Evolutionary conservation across 805 yeast species (phyloP), one percentile per base, ranked within the genome.

Genomic region (Candida pseudoglaebosa): DNA sequence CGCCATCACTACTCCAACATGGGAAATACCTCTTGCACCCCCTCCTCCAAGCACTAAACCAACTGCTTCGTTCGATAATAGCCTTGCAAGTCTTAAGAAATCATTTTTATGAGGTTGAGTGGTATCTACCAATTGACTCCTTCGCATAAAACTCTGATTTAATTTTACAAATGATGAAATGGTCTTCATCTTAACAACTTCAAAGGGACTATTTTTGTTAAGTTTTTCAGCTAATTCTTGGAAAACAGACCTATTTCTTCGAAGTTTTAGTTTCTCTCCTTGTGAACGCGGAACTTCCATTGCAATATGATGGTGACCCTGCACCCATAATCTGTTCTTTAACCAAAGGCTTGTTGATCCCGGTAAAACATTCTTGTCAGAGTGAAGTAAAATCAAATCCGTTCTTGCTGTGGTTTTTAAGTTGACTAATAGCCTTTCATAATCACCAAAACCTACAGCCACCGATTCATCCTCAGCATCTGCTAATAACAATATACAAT

Each of bases 21-120:
- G 99, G 10, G 96, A 77, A 10, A 91, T 71, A 1, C 99, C 99
- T 49, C 98, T 71, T 0, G 98, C 96, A 31, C 99, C 99, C 29
- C 99, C 99, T 10, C 99, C 99, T 5, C 99, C 99, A 3, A 91
- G 67, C 4, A 91, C 97, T 14, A 93, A 67, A 0, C 98, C 99
- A 29, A 93, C 85, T 0, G 96, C 96, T 56, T 89, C 88, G 5
- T 95, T 96, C 0, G 96, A 85, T 12, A 91, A 62, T 6, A 93
- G 75, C 52, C 99, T 73, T 0, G 99, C 98, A 26, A 91, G 62
- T 41, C 99, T 73, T 59, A 87, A 69, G 57, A 93, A 93, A 57
- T 91, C 99, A 56, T 82, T 84, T 57, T 90, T 90, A 56, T 85
- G 89, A 9, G 76, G 64, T 48, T 70, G 72, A 41, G 59, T 57